These are phyloP conservation scores for Cercospora sojina DNA, from an alignment of 2,329 filamentous ascomycete species.

Conservation along the genomic window DNA sequence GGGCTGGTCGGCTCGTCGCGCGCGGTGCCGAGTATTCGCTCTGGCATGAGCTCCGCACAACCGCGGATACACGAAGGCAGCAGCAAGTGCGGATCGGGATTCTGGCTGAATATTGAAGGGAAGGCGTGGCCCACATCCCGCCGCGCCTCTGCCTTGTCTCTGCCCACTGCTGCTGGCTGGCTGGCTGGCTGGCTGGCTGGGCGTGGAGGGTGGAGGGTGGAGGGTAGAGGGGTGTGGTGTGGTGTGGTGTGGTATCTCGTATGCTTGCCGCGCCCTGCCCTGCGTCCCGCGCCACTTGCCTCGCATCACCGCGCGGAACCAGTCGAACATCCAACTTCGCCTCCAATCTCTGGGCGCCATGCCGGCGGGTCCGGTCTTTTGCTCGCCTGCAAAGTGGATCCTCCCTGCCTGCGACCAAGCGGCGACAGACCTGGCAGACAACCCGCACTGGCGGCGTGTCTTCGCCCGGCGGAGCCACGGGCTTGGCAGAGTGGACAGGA, in stretches of 20 bases:
- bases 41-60: background rate
- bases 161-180: background rate
- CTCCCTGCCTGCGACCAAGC: background rate
- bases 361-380: background rate
- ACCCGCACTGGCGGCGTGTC: background rate
- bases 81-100: background rate
- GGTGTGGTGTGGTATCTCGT: constrained; percentile 1
- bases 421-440: background rate
- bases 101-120: background rate
- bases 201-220: constrained; percentile 5
- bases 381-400: background rate
- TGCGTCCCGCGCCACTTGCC: background rate
- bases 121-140: background rate
- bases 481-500: constrained; percentile 1
- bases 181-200: background rate
- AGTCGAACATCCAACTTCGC: background rate
- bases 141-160: background rate
- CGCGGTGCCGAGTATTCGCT: background rate
- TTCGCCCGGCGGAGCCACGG: constrained; percentile 5
- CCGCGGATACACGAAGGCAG: background rate
- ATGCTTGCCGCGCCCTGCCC: background rate
- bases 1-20: background rate
- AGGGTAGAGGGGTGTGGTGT: constrained; percentile 1
- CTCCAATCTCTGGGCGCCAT: background rate
- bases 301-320: background rate